Conservation (phyloP, 371 early-diverging fungal species). For the Rhizopus sp. region DNA sequence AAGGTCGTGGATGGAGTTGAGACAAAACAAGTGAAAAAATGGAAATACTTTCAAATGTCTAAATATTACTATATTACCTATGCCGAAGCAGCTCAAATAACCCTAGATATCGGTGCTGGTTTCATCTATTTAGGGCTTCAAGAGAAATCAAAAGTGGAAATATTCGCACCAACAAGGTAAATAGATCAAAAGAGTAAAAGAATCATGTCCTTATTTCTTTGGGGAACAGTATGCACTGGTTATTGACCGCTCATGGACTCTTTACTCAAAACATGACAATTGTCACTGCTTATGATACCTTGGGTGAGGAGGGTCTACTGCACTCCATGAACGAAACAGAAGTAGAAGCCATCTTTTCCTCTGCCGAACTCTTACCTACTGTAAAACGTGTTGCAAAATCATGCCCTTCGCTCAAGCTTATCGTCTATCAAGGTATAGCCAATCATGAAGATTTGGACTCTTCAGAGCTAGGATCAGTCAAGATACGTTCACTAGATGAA, state of each 20-base stretch:
- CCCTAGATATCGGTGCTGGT: slow-evolving; percentile 65
- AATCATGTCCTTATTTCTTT: neutral
- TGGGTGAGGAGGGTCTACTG: slow-evolving; percentile 87
- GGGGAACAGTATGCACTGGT: slow-evolving; percentile 69
- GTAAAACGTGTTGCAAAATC: slow-evolving; percentile 60
- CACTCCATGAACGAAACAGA: slow-evolving; percentile 88
- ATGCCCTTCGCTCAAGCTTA: slow-evolving; percentile 66
- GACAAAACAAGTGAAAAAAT: slow-evolving; percentile 73
- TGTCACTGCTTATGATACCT: slow-evolving; percentile 87
- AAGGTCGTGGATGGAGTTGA: slow-evolving; percentile 70
- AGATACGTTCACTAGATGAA: slow-evolving; percentile 51
- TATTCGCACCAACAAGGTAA: slow-evolving; percentile 81
- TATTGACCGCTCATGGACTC: slow-evolving; percentile 66
- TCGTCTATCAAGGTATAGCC: slow-evolving; percentile 80
- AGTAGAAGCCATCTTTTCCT: slow-evolving; percentile 78
- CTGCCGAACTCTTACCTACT: slow-evolving; percentile 76
- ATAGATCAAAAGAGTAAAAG: slow-evolving; percentile 3
- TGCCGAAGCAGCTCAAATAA: slow-evolving; percentile 54
- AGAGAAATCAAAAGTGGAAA: slow-evolving; percentile 63
- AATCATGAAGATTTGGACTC: slow-evolving; percentile 48
- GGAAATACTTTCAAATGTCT: slow-evolving; percentile 78
- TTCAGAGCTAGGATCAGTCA: slow-evolving; percentile 20
- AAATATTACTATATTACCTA: slow-evolving; percentile 71
- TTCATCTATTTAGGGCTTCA: slow-evolving; percentile 66
- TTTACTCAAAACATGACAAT: slow-evolving; percentile 77